These are phyloP conservation scores for Cercospora sp. DNA, from an alignment of 2,329 filamentous ascomycete species.

Conservation along the genomic window DNA sequence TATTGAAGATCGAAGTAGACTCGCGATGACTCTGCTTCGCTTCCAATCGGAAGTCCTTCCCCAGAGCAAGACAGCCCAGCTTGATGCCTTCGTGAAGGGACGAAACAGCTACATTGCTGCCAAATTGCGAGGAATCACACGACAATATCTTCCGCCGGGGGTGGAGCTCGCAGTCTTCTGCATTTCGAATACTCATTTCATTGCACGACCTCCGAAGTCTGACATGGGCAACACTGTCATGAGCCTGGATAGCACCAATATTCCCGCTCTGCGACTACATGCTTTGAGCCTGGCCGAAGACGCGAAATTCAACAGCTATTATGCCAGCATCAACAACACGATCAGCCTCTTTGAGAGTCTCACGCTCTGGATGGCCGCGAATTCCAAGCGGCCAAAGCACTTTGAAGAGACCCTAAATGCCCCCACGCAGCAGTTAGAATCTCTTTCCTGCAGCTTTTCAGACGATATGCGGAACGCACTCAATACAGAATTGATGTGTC, in stretches of 20 bases:
- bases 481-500: not conserved
- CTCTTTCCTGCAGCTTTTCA: not conserved
- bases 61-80: not conserved
- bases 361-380: not conserved
- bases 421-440: not conserved
- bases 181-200: not conserved
- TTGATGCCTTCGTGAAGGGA: not conserved
- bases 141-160: not conserved
- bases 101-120: not conserved
- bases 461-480: not conserved
- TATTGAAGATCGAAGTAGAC: not conserved
- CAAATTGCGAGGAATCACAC: not conserved
- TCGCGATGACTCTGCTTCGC: too few relatives aligned
- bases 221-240: not conserved
- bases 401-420: not conserved
- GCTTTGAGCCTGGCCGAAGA: not conserved
- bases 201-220: not conserved
- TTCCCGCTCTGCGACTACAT: not conserved
- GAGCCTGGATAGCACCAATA: not conserved
- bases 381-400: not conserved
- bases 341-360: not conserved
- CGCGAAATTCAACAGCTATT: not conserved
- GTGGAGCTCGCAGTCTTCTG: not conserved
- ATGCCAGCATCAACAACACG: not conserved
- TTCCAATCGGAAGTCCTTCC: not conserved